Evolutionary conservation across 1,284 basidiomycete species (phyloP).

Genomic region (Ganoderma resinaceum): DNA sequence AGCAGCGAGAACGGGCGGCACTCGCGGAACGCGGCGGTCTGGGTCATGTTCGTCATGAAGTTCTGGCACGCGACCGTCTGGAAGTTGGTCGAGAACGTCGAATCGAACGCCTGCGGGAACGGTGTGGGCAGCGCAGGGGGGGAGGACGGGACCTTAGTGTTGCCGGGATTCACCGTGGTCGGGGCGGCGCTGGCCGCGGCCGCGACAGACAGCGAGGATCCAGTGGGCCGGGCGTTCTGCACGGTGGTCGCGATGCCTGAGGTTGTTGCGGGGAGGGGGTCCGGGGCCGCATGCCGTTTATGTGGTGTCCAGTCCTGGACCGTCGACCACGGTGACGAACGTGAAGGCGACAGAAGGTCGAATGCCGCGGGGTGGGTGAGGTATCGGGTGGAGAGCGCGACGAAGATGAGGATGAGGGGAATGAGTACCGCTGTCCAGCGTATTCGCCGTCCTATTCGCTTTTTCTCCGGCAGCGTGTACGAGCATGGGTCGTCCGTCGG

Average conservation of each 20-base stretch:
- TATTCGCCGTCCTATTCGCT: constrained; percentile 48
- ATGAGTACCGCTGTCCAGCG: constrained; percentile 60
- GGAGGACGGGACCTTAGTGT: constrained; percentile 38
- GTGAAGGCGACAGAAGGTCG: constrained; percentile 47
- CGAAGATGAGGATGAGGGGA: constrained; percentile 58
- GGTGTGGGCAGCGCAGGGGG: constrained; percentile 67
- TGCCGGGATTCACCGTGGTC: constrained; percentile 11
- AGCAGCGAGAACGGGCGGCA: constrained; percentile 84
- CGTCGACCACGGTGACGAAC: constrained; percentile 27
- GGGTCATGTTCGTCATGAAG: constrained; percentile 80
- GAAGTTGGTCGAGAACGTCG: constrained; percentile 66
- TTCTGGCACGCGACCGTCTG: constrained; percentile 65
- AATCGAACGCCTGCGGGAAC: constrained; percentile 80
- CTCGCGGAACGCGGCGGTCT: constrained; percentile 60
- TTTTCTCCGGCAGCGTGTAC: constrained; percentile 20
- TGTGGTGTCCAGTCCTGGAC: constrained; percentile 47
- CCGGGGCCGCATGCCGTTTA: constrained; percentile 44
- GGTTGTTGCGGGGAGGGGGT: constrained; percentile 28
- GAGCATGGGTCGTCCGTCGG: constrained; percentile 26
- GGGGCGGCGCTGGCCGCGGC: constrained; percentile 22
- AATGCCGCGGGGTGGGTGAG: constrained; percentile 54
- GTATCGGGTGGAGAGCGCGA: constrained; percentile 60
- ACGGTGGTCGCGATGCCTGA: constrained; percentile 18
- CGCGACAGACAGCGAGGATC: constrained; percentile 18
- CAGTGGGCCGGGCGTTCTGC: constrained; percentile 22